These are phyloP conservation scores for Wallacemonas sp. DNA, from an alignment of 208 protist species.

Conservation along the genomic window DNA sequence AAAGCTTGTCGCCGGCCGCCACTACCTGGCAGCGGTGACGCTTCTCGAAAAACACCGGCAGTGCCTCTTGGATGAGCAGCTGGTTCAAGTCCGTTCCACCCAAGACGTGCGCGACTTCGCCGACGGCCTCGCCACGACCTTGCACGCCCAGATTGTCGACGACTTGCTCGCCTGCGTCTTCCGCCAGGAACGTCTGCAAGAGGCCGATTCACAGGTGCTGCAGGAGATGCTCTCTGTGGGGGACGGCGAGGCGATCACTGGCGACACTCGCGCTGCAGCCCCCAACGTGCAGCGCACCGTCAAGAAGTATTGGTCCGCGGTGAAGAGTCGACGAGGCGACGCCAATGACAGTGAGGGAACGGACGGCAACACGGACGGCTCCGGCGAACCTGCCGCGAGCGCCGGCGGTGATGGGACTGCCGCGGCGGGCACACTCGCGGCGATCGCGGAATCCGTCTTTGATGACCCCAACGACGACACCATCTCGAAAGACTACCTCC, in stretches of 20 bases:
- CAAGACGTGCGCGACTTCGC: slow-evolving; percentile 58
- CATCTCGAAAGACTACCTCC: slow-evolving; percentile 51
- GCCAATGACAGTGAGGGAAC: background rate
- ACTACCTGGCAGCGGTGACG: slow-evolving; percentile 70
- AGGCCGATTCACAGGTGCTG: slow-evolving; percentile 60
- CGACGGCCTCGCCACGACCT: slow-evolving; percentile 34
- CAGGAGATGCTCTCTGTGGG: slow-evolving; percentile 41
- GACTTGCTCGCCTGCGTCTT: slow-evolving; percentile 79
- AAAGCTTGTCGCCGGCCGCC: slow-evolving; percentile 32
- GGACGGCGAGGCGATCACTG: slow-evolving; percentile 20
- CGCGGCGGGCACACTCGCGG: slow-evolving; percentile 23
- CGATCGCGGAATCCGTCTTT: slow-evolving; percentile 41
- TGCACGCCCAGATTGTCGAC: slow-evolving; percentile 68
- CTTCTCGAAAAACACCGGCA: slow-evolving; percentile 39
- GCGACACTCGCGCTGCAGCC: slow-evolving; percentile 16
- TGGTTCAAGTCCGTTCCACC: slow-evolving; percentile 52
- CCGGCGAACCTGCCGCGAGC: too few species aligned
- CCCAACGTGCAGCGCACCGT: slow-evolving; percentile 34
- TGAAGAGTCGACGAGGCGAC: background rate
- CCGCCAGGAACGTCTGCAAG: slow-evolving; percentile 54
- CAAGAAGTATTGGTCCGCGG: slow-evolving; percentile 30
- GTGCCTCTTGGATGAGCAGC: slow-evolving; percentile 33
- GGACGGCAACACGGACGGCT: background rate
- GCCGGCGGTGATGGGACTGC: background rate
- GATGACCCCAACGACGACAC: slow-evolving; percentile 57